phyloP scores from a whole-genome alignment of 441 rosid genomes.

The Erodium chrysanthum region DNA sequence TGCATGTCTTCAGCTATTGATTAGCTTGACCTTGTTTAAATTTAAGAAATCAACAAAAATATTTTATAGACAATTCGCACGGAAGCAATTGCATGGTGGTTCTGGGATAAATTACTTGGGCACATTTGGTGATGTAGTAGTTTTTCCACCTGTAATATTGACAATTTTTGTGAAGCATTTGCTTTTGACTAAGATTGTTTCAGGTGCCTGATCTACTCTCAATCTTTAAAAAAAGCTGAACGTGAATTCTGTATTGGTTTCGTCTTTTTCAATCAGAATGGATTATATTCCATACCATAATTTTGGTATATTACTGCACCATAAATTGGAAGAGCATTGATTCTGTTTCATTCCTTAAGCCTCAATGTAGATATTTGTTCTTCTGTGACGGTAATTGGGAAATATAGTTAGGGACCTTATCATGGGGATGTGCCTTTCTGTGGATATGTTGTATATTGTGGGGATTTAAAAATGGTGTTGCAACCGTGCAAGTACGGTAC shows the following conservation, averaged over 20 bases:
- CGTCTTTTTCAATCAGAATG: not conserved
- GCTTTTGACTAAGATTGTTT: not conserved
- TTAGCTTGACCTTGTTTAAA: constrained; percentile 7
- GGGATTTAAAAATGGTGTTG: not conserved
- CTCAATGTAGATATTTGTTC: not conserved
- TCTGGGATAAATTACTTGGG: not conserved
- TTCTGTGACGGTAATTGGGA: not conserved
- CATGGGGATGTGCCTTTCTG: not conserved
- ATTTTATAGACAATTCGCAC: not conserved
- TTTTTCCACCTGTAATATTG: not conserved
- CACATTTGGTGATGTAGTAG: not conserved
- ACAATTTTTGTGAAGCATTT: not conserved
- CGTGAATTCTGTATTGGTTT: not conserved
- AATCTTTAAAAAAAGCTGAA: not conserved
- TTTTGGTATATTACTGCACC: not conserved
- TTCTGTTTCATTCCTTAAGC: not conserved
- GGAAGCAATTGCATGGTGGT: not conserved
- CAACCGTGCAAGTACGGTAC: not conserved
- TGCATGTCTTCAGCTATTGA: constrained; percentile 13
- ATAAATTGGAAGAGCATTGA: not conserved
- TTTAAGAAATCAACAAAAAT: not conserved
- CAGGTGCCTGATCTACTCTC: not conserved
- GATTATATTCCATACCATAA: not conserved
- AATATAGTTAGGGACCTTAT: not conserved
- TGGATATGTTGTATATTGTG: not conserved